Evolutionary conservation across 2,329 filamentous ascomycete genomes (phyloP).

Genomic region (Apiospora arundinis): DNA sequence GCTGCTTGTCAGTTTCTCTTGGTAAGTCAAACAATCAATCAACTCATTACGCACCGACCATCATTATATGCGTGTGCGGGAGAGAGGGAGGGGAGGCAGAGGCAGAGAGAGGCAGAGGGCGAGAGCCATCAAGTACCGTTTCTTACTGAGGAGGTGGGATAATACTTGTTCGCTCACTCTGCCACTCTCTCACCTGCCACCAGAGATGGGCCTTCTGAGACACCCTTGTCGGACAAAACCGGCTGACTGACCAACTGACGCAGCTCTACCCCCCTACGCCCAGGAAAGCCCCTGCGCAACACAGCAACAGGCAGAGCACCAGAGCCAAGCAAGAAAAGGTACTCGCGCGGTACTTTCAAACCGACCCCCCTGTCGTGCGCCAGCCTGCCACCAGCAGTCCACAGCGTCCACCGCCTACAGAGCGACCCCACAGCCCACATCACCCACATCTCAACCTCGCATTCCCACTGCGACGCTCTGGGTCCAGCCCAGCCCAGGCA

Average conservation of each 20-base stretch:
- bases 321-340: not conserved
- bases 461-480: constrained; percentile 15
- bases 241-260: constrained; percentile 20
- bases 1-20: constrained; percentile 8
- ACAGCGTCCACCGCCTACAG: constrained; percentile 13
- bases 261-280: constrained; percentile 7
- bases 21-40: constrained; percentile 18
- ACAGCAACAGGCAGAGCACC: not conserved
- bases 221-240: constrained; percentile 19
- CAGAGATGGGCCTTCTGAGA: constrained; percentile 11
- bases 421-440: constrained; percentile 13
- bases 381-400: not conserved
- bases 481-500: constrained; percentile 25
- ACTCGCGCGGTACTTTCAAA: not conserved
- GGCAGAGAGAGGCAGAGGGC: not conserved
- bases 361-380: constrained; percentile 18
- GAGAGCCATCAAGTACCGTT: not conserved
- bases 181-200: constrained; percentile 8
- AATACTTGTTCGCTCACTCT: constrained; percentile 9
- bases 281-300: constrained; percentile 19
- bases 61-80: not conserved
- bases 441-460: constrained; percentile 13
- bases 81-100: not conserved
- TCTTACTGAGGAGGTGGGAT: constrained; percentile 10
- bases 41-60: constrained; percentile 14